phyloP scores from a whole-genome alignment of 2,329 filamentous ascomycete genomes.

The Hypoxylon sp. region DNA sequence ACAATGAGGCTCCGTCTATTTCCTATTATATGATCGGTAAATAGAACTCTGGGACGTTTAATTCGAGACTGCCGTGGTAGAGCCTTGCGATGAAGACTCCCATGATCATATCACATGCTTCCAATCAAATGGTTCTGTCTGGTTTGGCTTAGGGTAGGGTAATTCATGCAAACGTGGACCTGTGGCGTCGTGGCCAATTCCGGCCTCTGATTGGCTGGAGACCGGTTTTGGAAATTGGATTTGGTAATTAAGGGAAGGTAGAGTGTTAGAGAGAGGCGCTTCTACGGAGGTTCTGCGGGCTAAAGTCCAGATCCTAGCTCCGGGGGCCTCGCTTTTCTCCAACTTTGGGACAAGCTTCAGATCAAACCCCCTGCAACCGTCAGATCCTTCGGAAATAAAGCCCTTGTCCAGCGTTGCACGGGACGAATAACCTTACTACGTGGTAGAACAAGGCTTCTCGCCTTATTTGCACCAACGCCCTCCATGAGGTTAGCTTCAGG shows the following conservation, averaged over 20 bases:
- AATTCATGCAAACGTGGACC: constrained; percentile 34
- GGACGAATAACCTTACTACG: constrained; percentile 39
- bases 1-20: constrained; percentile 22
- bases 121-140: constrained; percentile 23
- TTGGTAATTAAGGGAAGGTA: constrained; percentile 45
- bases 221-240: constrained; percentile 40
- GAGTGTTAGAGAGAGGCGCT: constrained; percentile 44
- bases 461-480: constrained; percentile 34
- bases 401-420: constrained; percentile 35
- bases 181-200: constrained; percentile 11
- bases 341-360: constrained; percentile 39
- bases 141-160: constrained; percentile 24
- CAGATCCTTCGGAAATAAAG: constrained; percentile 45
- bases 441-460: constrained; percentile 29
- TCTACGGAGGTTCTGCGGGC: constrained; percentile 47
- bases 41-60: background rate
- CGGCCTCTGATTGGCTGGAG: constrained; percentile 29
- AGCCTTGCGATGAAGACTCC: constrained; percentile 14
- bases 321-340: constrained; percentile 30
- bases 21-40: constrained; percentile 11
- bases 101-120: constrained; percentile 29
- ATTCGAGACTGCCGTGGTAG: constrained; percentile 18
- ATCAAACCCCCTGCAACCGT: constrained; percentile 27
- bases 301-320: constrained; percentile 38
- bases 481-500: constrained; percentile 42